Base-by-base conservation (phyloP, 2,329 filamentous ascomycete species). In the Ceratocystis lukuohia region DNA sequence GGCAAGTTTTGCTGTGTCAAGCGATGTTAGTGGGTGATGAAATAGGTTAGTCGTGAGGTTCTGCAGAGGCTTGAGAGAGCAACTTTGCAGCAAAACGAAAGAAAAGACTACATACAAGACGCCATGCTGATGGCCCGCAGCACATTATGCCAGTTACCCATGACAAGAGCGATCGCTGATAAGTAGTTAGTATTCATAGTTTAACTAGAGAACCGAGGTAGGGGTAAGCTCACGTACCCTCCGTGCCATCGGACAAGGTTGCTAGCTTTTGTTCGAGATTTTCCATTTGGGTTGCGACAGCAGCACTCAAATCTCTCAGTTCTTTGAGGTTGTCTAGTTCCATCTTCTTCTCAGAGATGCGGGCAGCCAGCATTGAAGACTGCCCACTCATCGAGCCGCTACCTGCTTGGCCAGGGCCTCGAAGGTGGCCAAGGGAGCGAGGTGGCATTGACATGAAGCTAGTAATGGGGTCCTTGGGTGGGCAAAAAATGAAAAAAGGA, bases 71-170 rank as follows among this genome's bases (percentile, higher is more conserved):
- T 28, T 6, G 12, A 2, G 41, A n/a, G 22, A 37, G 33, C 12
- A 3, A 17, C n/a, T 28, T 45, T 20, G 41, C 15, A 37, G 15
- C 37, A 45, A 17, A 10, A 10, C 22, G 20, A 25, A 22, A 4
- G 3, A 22, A 25, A 25, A 25, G 22, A 57, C 66, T 33, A 77
- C 84, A 72, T 80, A 92, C 89, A 82, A 68, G 88, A 92, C 69
- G 90, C 90, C 88, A 94, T 92, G 72, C 88, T 88, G 72, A 95
- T 92, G 53, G 89, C 89, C 70, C 88, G 82, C 68, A 95, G 80
- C 70, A 95, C 89, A 71, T 90, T 92, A 75, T 92, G 88, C 90
- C 90, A 95, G 74, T 94, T 95, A 65, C 87, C 84, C 73, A 95
- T 79, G 25, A 95, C 89, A n/a, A 87, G 83, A 48, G 90, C 89